Evolutionary conservation across 2,329 filamentous ascomycete species (phyloP), one percentile per base, ranked within the genome.

Genomic region (Cytospora mali): DNA sequence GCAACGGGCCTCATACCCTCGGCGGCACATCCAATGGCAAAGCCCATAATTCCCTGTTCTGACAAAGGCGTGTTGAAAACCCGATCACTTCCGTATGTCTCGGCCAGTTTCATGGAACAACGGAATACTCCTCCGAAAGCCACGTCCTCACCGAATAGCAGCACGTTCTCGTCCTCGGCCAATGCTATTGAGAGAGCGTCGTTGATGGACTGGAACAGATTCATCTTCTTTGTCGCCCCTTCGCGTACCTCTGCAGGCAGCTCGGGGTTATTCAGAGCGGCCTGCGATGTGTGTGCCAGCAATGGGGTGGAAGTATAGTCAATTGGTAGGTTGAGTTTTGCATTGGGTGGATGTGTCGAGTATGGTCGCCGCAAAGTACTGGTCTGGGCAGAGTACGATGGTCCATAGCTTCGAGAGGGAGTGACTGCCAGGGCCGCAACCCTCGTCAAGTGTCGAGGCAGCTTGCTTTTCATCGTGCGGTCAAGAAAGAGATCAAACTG

Each of bases 141-240:
- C 9, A 99, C 93, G 73, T 99, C 95, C 76, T 99, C 95, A 49
- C 95, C 95, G 71, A 99, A 99, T 11, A 99, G 83, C 62, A 98
- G 80, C 25, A 97, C 92, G 21, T 89, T 88, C 67, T 96, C 92
- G 70, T 97, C 93, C 39, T 89, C 86, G 18, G 89, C 86, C 29
- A 99, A 83, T 27, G 94, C 92, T 64, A 89, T 91, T 25, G 90
- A 86, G 25, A 99, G 82, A 13, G 94, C 93, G 68, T 94, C 88
- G 74, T 98, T 98, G 80, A 99, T 88, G 56, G 95, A 89, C 74
- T 96, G 92, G 79, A 95, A 97, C 42, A 97, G 84, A 77, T 98
- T 98, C 83, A 96, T 90, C 68, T 91, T 90, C 74, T 92, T 92
- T 3, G 92, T 94, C 1, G 88, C 83, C 52, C 88, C 86, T 73